Evolutionary conservation across 108 stramenopile genomes (phyloP), one percentile per base, ranked within the genome.

Genomic region (Cyclotella kingstonii): DNA sequence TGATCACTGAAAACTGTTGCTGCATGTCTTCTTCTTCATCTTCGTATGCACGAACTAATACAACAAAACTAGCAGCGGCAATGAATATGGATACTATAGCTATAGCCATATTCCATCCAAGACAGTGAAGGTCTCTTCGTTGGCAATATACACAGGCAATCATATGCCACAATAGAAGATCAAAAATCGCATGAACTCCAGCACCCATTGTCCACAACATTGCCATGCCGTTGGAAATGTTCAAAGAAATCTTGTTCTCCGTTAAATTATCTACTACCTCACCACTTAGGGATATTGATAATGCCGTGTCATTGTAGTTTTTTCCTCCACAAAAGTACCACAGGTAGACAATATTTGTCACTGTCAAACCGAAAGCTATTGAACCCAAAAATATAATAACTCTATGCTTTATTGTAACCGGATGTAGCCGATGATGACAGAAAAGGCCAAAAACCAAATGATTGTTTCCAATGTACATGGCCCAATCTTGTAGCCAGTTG

Each of bases 121-220:
- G 18, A 23, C 22, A 21, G 14, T 40, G 22, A 18, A 44, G 31
- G 10, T 40, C 33, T 48, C 41, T 62, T 10, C 17, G 22, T 35
- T 54, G 38, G 39, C 61, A 69, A 59, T 30, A 69, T 22, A 51
- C 53, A 33, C 74, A 76, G 10, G 62, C 56, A 25, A 69, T 62
- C 68, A 76, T 69, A 26, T 69, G 61, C 74, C 74, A 76, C 19
- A 76, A 38, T 4, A 34, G 17, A 14, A 76, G 40, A 27, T 76
- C 74, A 46, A 76, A 76, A 31, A 69, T 19, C 0, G 68, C 41
- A 33, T 76, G 67, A 8, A 48, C 21, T 18, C 44, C 62, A 1
- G 62, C 62, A 21, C 68, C 74, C 3, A 70, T 27, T 2, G 74
- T 73, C 72, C 72, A 73, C 40, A 73, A 45, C 15, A 60, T 50